A percentile compares a stretch with the other conserved stretches of the same genome.
Conservation (phyloP, 2,329 filamentous ascomycete species). For the Alternaria longipes region DNA sequence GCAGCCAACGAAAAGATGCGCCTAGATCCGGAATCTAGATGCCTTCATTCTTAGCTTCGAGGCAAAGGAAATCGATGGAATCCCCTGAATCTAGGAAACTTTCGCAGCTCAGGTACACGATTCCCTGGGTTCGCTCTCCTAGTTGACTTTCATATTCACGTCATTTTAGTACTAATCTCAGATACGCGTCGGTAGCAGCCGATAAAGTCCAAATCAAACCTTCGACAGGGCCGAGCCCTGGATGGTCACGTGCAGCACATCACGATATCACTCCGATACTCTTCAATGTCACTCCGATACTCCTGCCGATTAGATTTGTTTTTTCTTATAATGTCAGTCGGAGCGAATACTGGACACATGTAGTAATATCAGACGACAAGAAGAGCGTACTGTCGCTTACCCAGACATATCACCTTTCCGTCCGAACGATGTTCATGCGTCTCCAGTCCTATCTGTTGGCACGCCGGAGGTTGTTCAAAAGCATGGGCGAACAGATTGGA, state of each 20-base stretch:
- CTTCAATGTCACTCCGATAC: neutral
- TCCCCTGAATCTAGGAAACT: neutral
- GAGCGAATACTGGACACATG: neutral
- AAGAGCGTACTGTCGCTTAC: neutral
- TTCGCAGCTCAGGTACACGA: neutral
- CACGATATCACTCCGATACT: neutral
- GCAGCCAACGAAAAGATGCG: slow-evolving; percentile 2
- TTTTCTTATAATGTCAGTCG: neutral
- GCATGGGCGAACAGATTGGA: neutral
- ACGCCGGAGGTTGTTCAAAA: neutral
- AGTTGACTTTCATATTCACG: slow-evolving; percentile 1
- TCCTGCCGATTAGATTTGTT: neutral
- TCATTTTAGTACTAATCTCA: slow-evolving; percentile 2
- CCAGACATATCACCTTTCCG: neutral
- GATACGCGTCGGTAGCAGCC: slow-evolving; percentile 1
- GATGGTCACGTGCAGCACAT: neutral
- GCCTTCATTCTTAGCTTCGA: neutral
- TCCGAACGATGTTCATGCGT: neutral
- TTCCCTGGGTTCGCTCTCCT: neutral
- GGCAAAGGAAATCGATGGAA: slow-evolving; percentile 1
- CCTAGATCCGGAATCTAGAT: slow-evolving; percentile 2
- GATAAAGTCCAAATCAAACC: slow-evolving; percentile 2
- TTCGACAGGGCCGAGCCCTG: neutral
- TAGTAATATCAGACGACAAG: neutral
- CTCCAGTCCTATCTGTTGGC: neutral